These are phyloP conservation scores for Wickerhamiella vanderwaltii DNA, from an alignment of 805 yeast species.

Conservation along the genomic window DNA sequence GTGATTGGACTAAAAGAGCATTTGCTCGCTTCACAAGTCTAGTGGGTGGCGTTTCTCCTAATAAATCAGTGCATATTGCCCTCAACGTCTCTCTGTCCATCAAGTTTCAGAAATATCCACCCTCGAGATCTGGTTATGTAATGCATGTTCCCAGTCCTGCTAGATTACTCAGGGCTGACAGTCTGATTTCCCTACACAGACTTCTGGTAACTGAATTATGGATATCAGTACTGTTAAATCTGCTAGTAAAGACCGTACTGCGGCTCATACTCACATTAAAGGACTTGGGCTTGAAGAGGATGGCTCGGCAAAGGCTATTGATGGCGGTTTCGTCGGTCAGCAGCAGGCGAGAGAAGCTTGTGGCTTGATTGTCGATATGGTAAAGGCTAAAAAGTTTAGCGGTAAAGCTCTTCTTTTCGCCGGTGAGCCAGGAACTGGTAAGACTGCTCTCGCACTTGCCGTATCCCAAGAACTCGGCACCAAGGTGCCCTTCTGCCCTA, in stretches of 20 bases:
- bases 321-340: slow-evolving; percentile 84
- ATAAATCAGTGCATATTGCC: not conserved
- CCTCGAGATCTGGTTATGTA: no score
- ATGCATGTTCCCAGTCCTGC: no score
- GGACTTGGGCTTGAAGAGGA: slow-evolving; percentile 89
- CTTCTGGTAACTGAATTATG: no score
- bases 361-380: slow-evolving; percentile 86
- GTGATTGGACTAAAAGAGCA: slow-evolving; percentile 14
- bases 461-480: slow-evolving; percentile 93
- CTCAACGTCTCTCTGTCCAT: slow-evolving; percentile 4
- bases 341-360: slow-evolving; percentile 64
- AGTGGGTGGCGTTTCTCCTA: slow-evolving; percentile 12
- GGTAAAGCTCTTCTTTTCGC: slow-evolving; percentile 94
- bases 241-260: slow-evolving; percentile 56
- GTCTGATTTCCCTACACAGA: no score
- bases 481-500: slow-evolving; percentile 94
- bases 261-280: slow-evolving; percentile 93
- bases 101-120: not conserved
- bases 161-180: no score
- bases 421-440: slow-evolving; percentile 98
- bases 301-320: slow-evolving; percentile 70
- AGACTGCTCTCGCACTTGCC: slow-evolving; percentile 93
- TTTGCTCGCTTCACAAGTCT: slow-evolving; percentile 13
- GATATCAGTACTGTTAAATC: slow-evolving; percentile 69
- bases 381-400: slow-evolving; percentile 82